Base-by-base conservation (phyloP, 2,329 filamentous ascomycete genomes). In the Neonectria magnoliae region DNA sequence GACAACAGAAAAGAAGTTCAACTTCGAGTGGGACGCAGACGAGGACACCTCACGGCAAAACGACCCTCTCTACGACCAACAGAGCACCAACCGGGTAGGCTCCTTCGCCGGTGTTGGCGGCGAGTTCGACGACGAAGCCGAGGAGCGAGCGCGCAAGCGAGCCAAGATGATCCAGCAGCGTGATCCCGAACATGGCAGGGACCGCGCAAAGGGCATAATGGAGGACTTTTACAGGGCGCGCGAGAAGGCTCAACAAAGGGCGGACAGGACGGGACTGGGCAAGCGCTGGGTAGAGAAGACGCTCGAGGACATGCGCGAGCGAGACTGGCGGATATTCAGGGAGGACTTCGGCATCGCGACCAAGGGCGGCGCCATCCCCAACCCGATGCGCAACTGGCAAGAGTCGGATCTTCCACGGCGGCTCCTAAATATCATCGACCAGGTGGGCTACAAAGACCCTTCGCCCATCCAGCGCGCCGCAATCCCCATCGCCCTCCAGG, bases 271-370 rank as follows among this genome's bases (percentile, higher is more conserved):
- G 68, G 91, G 90, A 36, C 85, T 97, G 61, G 94, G 97, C 73
- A 94, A 94, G 79, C 94, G 97, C 80, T 99, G 96, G 96, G 94
- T 92, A 60, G 93, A 98, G 77, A 99, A 99, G 88, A 87, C 86
- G 67, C 83, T 98, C 67, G 89, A 92, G 14, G 93, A 97, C 74
- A 99, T 99, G 96, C 92, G 93, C 67, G 94, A 98, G 81, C 87
- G 96, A 77, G 96, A 99, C 80, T 99, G 96, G 96, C 93, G 96
- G 76, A 98, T 99, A 73, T 98, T 99, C 89, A 99, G 98, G 81
- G 96, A 98, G 79, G 94, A 99, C 80, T 98, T 97, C 82, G 97
- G 96, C 73, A 99, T 99, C 77, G 87, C 91, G 44, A 98, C 94
- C 9, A 98, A 97, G 79, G 96, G 96, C 62, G 95, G 95, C 47